Evolutionary conservation across 2,329 filamentous ascomycete species (phyloP).

Genomic region (Paecilomyces dactylethromorphus): DNA sequence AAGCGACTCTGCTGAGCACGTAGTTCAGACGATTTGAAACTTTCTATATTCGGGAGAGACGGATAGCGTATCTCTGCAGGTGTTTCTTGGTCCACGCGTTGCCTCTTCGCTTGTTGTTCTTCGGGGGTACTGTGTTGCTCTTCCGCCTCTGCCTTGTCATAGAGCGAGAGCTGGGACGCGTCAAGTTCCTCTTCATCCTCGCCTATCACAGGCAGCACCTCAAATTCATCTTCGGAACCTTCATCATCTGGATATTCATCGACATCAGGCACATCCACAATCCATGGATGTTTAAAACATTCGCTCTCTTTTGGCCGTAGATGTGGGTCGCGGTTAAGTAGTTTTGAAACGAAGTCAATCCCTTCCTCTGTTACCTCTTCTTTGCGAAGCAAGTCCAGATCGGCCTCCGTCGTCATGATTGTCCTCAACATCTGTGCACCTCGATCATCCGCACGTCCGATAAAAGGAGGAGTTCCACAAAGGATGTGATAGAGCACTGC

Average conservation of each 20-base stretch:
- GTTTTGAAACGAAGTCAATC: conserved; percentile 67
- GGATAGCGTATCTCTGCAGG: conserved; percentile 33
- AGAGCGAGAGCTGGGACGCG: conserved; percentile 59
- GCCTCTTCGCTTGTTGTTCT: conserved; percentile 29
- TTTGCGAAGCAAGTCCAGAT: conserved; percentile 57
- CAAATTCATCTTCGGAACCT: conserved; percentile 44
- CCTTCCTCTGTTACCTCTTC: conserved; percentile 57
- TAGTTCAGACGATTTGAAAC: conserved; percentile 22
- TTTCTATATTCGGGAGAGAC: conserved; percentile 34
- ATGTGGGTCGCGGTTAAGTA: conserved; percentile 75
- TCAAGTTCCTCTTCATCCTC: conserved; percentile 39
- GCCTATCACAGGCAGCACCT: conserved; percentile 27
- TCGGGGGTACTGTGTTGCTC: conserved; percentile 27
- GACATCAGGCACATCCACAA: conserved; percentile 48
- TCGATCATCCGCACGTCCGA: conserved; percentile 66
- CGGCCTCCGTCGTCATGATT: conserved; percentile 73
- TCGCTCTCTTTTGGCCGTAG: conserved; percentile 66
- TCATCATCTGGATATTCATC: conserved; percentile 60
- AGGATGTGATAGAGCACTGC: conserved; percentile 85
- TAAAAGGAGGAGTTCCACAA: conserved; percentile 74
- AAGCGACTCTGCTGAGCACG: conserved; percentile 36
- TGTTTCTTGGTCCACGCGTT: conserved; percentile 21
- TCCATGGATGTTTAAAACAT: conserved; percentile 69
- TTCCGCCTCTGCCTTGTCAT: conserved; percentile 37
- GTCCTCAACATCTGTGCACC: conserved; percentile 70